Conservation (phyloP, 2,329 filamentous ascomycete species). For the Colletotrichum shisoi region DNA sequence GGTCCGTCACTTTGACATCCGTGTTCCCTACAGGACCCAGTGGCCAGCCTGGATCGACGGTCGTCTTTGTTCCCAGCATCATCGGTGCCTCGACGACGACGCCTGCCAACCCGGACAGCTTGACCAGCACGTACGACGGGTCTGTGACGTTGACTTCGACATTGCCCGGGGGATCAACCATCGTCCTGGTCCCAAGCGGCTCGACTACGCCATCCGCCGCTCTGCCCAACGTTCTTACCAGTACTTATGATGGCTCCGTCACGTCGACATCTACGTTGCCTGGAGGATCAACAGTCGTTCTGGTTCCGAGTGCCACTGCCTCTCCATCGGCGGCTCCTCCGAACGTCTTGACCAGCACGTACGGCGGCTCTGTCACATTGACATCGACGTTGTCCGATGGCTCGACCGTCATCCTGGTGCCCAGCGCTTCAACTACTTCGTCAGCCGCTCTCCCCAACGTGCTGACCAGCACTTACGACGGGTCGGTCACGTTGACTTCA, state of each 20-base stretch:
- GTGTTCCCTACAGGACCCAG: neutral
- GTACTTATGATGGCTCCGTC: slow-evolving; percentile 7
- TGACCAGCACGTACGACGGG: slow-evolving; percentile 1
- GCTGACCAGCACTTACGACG: neutral
- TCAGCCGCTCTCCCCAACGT: neutral
- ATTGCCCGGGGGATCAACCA: slow-evolving; percentile 1
- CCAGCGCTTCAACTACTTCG: neutral
- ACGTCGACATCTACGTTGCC: neutral
- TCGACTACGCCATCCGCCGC: no score
- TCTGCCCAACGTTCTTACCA: neutral
- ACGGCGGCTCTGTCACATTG: slow-evolving; percentile 3
- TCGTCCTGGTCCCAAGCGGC: neutral
- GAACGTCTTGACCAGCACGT: slow-evolving; percentile 14
- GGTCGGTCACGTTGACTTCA: slow-evolving; percentile 14
- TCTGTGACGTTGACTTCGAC: slow-evolving; percentile 15
- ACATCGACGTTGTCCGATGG: slow-evolving; percentile 15
- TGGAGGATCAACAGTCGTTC: neutral
- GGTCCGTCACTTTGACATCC: neutral
- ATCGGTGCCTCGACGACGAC: neutral
- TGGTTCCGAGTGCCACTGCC: neutral
- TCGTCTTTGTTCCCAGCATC: neutral
- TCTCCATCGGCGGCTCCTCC: neutral
- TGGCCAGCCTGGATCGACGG: neutral
- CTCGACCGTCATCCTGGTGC: neutral
- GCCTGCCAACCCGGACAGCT: no score